A percentile compares a stretch with the other conserved stretches of the same genome.
Evolutionary conservation across 2,329 filamentous ascomycete genomes (phyloP).

Genomic region (Periglandula ipomoeae): DNA sequence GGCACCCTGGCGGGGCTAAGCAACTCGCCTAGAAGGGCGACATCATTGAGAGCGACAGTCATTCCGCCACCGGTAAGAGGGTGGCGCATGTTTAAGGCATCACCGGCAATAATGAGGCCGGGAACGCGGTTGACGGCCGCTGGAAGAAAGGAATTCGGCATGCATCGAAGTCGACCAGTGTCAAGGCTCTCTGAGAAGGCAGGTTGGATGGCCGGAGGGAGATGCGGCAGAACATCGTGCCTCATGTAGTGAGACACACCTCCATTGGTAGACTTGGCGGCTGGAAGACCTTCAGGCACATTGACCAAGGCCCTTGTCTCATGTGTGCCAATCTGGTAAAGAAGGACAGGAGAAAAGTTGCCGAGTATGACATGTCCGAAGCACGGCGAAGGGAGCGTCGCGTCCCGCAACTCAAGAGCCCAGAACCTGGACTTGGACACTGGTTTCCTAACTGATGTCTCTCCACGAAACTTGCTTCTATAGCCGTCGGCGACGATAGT

Average conservation of each 20-base stretch:
- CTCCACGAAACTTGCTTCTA: background rate
- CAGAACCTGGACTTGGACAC: background rate
- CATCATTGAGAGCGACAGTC: background rate
- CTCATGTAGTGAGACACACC: background rate
- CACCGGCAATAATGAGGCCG: background rate
- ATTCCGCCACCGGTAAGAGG: background rate
- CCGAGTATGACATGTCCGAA: background rate
- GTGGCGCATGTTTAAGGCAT: background rate
- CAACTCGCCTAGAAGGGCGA: background rate
- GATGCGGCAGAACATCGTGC: background rate
- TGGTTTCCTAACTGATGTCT: background rate
- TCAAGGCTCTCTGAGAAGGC: background rate
- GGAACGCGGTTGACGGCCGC: background rate
- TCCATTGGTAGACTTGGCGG: background rate
- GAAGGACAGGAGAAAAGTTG: background rate
- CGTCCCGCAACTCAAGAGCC: background rate
- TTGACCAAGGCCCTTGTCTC: background rate
- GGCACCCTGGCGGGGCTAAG: background rate
- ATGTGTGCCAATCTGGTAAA: background rate
- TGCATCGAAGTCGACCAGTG: background rate
- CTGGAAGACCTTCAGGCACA: background rate
- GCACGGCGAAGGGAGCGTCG: background rate
- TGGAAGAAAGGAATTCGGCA: background rate
- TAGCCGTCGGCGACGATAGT: background rate
- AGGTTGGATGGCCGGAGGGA: background rate